Conservation (phyloP, 1,284 basidiomycete genomes). For the Ceratobasidium sp. region DNA sequence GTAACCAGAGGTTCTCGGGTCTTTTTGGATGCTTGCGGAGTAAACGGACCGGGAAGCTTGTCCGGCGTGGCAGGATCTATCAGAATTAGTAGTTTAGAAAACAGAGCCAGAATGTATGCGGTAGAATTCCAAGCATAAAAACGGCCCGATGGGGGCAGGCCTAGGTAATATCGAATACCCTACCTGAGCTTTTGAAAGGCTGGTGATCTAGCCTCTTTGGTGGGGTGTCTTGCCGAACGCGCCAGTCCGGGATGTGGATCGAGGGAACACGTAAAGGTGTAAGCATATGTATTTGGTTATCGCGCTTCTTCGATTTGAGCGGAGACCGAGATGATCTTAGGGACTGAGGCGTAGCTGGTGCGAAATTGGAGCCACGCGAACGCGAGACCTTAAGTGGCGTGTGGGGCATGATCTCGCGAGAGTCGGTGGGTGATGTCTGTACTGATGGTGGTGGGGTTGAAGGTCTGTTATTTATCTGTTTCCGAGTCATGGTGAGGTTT, state of each 20-base stretch:
- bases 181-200: not conserved
- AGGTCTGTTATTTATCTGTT: not conserved
- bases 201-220: not conserved
- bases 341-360: constrained; percentile 23
- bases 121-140: not conserved
- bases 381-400: constrained; percentile 25
- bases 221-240: constrained; percentile 8
- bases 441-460: constrained; percentile 22
- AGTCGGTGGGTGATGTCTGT: constrained; percentile 12
- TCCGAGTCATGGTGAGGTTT: not conserved
- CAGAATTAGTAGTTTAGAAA: not conserved
- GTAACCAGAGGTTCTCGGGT: not conserved
- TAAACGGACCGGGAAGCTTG: constrained; percentile 24
- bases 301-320: not conserved
- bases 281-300: not conserved
- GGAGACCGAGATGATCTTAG: not conserved
- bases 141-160: no score
- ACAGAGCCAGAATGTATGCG: constrained; percentile 32
- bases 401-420: not conserved
- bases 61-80: not conserved
- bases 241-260: constrained; percentile 18
- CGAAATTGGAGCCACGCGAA: not conserved
- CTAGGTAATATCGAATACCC: not conserved
- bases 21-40: constrained; percentile 24
- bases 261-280: constrained; percentile 1